A percentile compares a stretch with the other conserved stretches of the same genome.
Evolutionary conservation across 257 asterid genomes (phyloP).

Genomic region (Vinca minor): DNA sequence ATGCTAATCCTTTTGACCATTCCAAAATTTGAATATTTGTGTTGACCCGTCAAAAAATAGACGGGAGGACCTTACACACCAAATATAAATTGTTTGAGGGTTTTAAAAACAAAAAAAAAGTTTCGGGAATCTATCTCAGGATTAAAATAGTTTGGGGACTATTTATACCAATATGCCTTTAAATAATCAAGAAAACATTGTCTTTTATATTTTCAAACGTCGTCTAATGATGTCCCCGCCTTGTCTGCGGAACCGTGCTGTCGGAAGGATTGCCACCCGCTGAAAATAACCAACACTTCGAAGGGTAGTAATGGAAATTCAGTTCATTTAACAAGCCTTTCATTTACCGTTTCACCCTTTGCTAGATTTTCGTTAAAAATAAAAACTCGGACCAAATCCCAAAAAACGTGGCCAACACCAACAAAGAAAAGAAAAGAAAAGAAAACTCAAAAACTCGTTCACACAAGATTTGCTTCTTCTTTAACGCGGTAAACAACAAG

Average conservation of each 20-base stretch:
- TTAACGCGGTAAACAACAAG: constrained; percentile 11
- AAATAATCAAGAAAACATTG: no score
- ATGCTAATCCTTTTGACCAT: no score
- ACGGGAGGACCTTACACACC: no score
- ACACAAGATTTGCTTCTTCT: constrained; percentile 8
- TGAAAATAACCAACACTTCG: constrained; percentile 23
- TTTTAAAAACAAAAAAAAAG: no score
- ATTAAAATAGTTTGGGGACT: no score
- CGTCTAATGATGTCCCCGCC: no score
- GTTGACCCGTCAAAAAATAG: no score
- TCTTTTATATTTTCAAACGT: no score
- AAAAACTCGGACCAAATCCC: constrained; percentile 52
- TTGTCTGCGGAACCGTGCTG: constrained; percentile 27
- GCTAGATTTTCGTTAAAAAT: constrained; percentile 12
- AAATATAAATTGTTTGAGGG: no score
- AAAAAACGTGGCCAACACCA: constrained; percentile 46
- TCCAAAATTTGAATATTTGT: no score
- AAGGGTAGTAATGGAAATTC: constrained; percentile 43
- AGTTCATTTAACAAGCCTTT: constrained; percentile 17
- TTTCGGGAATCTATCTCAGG: no score
- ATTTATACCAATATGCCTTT: no score
- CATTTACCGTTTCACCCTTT: neutral
- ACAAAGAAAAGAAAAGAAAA: constrained; percentile 15
- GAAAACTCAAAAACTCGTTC: constrained; percentile 1
- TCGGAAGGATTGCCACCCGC: constrained; percentile 11